A percentile compares a stretch with the other conserved stretches of the same genome.
Conservation (phyloP, 441 rosid species). For the Rhodomyrtus psidioides region DNA sequence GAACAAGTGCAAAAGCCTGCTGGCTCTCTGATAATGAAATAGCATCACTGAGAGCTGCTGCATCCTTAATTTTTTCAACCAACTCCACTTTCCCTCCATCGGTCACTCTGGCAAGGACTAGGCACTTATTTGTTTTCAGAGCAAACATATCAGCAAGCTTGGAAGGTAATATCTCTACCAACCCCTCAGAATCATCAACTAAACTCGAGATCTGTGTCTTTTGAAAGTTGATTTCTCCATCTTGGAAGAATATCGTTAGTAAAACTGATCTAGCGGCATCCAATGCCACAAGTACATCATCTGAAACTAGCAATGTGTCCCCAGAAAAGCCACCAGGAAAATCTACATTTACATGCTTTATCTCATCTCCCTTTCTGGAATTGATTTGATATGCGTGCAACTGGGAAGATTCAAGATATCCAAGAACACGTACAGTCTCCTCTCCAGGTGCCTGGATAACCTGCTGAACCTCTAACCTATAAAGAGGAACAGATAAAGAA, state of each 20-base stretch:
- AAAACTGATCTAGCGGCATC: conserved; percentile 60
- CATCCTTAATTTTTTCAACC: conserved; percentile 47
- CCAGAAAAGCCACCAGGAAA: conserved; percentile 73
- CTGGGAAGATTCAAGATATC: conserved; percentile 57
- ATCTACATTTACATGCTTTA: conserved; percentile 48
- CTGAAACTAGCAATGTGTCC: conserved; percentile 53
- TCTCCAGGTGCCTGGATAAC: conserved; percentile 54
- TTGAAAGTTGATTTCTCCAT: conserved; percentile 49
- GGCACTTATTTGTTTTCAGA: conserved; percentile 30
- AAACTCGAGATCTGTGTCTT: conserved; percentile 54
- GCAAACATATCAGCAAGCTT: conserved; percentile 52
- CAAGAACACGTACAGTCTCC: conserved; percentile 51
- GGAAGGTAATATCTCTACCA: conserved; percentile 47
- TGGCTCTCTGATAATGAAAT: conserved; percentile 58
- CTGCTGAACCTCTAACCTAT: conserved; percentile 77
- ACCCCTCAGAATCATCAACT: conserved; percentile 39
- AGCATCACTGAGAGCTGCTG: conserved; percentile 68
- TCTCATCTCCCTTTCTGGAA: conserved; percentile 65
- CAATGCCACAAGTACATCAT: conserved; percentile 53
- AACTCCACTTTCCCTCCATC: conserved; percentile 62
- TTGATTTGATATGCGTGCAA: conserved; percentile 59
- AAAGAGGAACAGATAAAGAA: conserved; percentile 13
- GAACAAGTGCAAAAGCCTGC: conserved; percentile 70
- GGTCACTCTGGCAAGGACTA: conserved; percentile 43
- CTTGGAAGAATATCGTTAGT: conserved; percentile 44